Evolutionary conservation across 768 basidiomycete genomes (phyloP).

Genomic region (Pleurotus platypus): DNA sequence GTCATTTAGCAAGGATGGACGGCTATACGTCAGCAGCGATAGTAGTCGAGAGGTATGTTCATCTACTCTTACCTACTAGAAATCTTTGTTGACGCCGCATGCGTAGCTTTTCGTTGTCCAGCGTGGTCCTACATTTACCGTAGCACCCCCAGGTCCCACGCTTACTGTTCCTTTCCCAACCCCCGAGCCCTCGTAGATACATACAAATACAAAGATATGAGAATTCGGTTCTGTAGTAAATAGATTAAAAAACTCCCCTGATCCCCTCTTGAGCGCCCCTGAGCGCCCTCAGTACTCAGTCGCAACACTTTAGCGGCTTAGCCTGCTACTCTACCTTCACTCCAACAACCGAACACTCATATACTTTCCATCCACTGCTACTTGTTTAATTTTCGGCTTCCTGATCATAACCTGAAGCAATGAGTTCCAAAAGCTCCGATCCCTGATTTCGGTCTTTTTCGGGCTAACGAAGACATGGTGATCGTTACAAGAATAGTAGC

Average conservation of each 20-base stretch:
- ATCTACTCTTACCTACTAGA: neutral
- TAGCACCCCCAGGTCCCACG: neutral
- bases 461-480: neutral
- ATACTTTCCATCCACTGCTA: too few relatives aligned
- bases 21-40: slow-evolving; percentile 38
- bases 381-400: too few relatives aligned
- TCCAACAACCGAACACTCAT: too few relatives aligned
- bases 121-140: neutral
- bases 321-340: too few relatives aligned
- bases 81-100: neutral
- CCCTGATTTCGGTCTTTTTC: neutral
- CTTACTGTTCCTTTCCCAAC: slow-evolving; percentile 1
- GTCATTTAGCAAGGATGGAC: slow-evolving; percentile 30
- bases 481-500: neutral
- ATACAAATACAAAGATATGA: too few relatives aligned
- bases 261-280: too few relatives aligned
- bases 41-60: slow-evolving; percentile 36
- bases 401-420: too few relatives aligned
- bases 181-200: neutral
- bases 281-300: too few relatives aligned
- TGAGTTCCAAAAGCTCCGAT: too few relatives aligned
- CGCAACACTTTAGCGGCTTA: too few relatives aligned
- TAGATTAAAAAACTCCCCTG: too few relatives aligned
- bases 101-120: slow-evolving; percentile 1
- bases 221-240: too few relatives aligned